Evolutionary conservation across 768 basidiomycete genomes (phyloP), one percentile per base, ranked within the genome.

Genomic region (Lactarius deliciosus): DNA sequence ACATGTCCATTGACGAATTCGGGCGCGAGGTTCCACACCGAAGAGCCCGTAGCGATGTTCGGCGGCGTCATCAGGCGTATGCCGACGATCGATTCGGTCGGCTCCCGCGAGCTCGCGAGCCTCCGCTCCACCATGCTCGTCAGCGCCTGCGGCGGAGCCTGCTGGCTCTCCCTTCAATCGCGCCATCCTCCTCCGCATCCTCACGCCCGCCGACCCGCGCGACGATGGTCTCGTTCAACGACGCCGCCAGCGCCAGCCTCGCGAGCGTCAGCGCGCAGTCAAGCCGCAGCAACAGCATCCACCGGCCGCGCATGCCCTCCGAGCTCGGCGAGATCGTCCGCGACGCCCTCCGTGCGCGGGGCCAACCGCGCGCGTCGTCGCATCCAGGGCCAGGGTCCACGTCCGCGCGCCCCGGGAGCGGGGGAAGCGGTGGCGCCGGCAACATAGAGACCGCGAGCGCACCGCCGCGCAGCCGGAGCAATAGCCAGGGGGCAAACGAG

Each of bases 31-130:
- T 70, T 70, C 78, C 78, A 22, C 78, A 43, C 80, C 25, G 84
- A 84, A 45, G 80, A 82, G 64, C 80, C 82, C 61, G 78, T 91
- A 36, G 81, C 81, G 7, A 80, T 92, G 58, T 77, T 92, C 63
- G 88, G 89, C 61, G 80, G 82, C 28, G 83, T 80, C 71, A 81
- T 92, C 54, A 80, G 83, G 60, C 87, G 91, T 45, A 91, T 92
- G 90, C 86, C 89, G 22, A 92, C 91, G 34, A 92, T 92, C 68
- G 89, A 91, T 74, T 86, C 85, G 53, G 80, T 91, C 74, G 90
- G 89, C 47, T 89, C 87, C 20, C 81, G 83, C 60, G 90, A 92
- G 71, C 74, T 73, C 30, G 71, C 72, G 69, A 76, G 75, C 64
- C 64, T 74, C 45, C 75, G 66, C 41, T 61, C 68, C 25, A 16